Percentiles rank a stretch among this genome's conserved stretches.
phyloP scores from a whole-genome alignment of 768 basidiomycete species.

The Suillus brevipes region DNA sequence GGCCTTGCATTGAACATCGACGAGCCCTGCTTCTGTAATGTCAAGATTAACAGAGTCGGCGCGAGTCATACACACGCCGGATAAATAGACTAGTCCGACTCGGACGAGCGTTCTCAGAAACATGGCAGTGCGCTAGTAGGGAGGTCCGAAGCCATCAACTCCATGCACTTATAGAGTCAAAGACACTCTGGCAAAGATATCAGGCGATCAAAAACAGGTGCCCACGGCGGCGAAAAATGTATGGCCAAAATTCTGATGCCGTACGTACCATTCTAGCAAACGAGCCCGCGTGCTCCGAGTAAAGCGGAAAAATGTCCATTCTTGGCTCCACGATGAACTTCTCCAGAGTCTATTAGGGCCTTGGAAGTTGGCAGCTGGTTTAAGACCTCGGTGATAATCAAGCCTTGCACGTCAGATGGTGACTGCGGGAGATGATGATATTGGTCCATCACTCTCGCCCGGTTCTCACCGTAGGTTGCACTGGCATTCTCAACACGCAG shows the following conservation, averaged over 20 bases:
- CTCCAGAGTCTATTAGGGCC: background rate
- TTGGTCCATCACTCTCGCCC: background rate
- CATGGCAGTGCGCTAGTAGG: slow-evolving; percentile 13
- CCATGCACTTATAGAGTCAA: background rate
- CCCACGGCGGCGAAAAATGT: background rate
- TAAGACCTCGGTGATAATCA: background rate
- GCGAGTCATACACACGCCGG: background rate
- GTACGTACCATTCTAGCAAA: background rate
- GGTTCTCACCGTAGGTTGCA: background rate
- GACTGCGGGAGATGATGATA: background rate
- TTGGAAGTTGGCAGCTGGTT: background rate
- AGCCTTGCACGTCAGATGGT: background rate
- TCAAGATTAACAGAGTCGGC: background rate
- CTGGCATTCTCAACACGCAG: background rate
- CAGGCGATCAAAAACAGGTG: background rate
- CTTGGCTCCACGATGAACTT: background rate
- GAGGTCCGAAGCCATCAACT: background rate
- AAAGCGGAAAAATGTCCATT: background rate
- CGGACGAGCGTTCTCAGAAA: slow-evolving; percentile 5
- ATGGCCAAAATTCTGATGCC: background rate
- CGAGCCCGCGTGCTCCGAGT: background rate
- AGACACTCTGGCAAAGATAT: background rate
- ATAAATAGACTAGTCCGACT: slow-evolving; percentile 3
- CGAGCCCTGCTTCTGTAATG: background rate
- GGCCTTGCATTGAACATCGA: slow-evolving; percentile 18